Evolutionary conservation across 345 rosid species (phyloP).

Genomic region (Crucihimalaya himalaica): DNA sequence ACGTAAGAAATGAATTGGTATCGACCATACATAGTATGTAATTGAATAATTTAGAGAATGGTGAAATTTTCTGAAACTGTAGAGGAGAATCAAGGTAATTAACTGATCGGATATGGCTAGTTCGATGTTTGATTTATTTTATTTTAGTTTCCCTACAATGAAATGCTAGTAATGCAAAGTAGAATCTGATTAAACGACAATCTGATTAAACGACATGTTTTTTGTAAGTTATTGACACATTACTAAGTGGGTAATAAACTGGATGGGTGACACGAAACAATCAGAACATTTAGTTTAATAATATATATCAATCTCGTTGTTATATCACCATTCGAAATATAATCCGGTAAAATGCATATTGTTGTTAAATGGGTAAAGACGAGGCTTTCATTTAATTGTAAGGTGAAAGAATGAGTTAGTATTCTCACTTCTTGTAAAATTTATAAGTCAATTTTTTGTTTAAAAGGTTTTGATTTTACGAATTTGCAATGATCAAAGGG

Average conservation of each 20-base stretch:
- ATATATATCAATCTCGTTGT: background rate
- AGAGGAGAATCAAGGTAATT: background rate
- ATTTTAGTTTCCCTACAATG: background rate
- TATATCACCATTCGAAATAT: background rate
- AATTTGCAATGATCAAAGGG: constrained; percentile 15
- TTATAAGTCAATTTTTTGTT: background rate
- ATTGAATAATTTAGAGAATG: background rate
- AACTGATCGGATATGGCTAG: constrained; percentile 1
- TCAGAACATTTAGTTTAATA: too few species aligned
- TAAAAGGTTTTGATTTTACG: constrained; percentile 16
- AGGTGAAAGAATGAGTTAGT: background rate
- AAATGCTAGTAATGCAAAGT: background rate
- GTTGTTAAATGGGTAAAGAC: background rate
- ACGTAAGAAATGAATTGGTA: constrained; percentile 11
- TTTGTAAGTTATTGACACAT: background rate
- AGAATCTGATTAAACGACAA: background rate
- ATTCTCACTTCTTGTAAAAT: background rate
- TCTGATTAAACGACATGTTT: background rate
- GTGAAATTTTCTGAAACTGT: constrained; percentile 5
- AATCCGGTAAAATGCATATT: background rate
- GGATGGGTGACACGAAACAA: background rate
- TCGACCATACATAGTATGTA: background rate
- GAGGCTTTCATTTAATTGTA: too few species aligned
- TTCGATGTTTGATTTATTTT: background rate
- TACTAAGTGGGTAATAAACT: background rate